Evolutionary conservation across 2,329 filamentous ascomycete species (phyloP).

Genomic region (Calonectria multiphialidica): DNA sequence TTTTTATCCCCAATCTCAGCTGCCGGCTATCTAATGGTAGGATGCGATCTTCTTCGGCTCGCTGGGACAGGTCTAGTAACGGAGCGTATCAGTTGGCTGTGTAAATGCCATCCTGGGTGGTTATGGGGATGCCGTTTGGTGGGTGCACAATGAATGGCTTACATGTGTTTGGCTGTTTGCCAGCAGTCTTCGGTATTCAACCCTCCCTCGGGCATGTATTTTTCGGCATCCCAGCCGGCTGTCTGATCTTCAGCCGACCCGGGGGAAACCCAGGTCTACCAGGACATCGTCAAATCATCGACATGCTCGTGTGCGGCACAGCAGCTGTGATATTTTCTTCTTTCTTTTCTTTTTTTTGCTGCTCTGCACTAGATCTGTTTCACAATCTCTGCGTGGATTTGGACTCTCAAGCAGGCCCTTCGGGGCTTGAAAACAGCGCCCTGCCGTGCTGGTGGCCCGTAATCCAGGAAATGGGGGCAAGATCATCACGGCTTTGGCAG

Average conservation of each 20-base stretch:
- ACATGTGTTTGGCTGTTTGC: conserved; percentile 27
- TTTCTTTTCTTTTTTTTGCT: conserved; percentile 8
- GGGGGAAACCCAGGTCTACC: conserved; percentile 21
- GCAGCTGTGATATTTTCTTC: conserved; percentile 9
- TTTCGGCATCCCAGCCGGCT: conserved; percentile 22
- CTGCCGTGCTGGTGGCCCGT: background rate
- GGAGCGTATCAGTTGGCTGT: conserved; percentile 27
- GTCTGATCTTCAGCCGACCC: conserved; percentile 29
- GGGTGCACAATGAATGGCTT: conserved; percentile 33
- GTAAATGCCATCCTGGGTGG: conserved; percentile 15
- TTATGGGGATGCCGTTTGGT: conserved; percentile 27
- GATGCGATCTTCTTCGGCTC: conserved; percentile 29
- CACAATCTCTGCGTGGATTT: conserved; percentile 7
- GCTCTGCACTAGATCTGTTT: conserved; percentile 14
- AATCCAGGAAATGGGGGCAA: conserved; percentile 12
- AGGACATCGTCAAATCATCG: conserved; percentile 21
- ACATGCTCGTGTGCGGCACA: conserved; percentile 23
- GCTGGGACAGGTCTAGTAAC: conserved; percentile 27
- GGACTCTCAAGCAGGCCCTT: background rate
- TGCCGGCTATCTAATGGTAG: conserved; percentile 19
- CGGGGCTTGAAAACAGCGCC: background rate
- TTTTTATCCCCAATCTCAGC: conserved; percentile 23
- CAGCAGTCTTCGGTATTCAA: conserved; percentile 26
- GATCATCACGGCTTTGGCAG: background rate
- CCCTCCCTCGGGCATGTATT: conserved; percentile 29